Percentiles rank a stretch among this genome's conserved stretches.
These are phyloP conservation scores for Amanita molliuscula DNA, from an alignment of 768 basidiomycete genomes.

Conservation along the genomic window DNA sequence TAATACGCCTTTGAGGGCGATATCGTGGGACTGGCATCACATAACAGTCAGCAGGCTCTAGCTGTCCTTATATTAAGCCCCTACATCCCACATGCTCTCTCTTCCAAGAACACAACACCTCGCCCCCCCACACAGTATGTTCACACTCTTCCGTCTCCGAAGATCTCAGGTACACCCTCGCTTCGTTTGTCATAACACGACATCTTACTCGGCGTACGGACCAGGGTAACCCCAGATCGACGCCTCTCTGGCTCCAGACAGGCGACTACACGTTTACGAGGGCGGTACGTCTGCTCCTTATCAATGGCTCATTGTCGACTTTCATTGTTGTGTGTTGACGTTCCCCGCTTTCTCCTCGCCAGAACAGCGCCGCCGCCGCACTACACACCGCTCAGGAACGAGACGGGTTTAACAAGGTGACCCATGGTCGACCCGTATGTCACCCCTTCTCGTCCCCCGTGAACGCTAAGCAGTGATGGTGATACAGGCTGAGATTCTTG, in stretches of 20 bases:
- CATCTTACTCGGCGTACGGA: not conserved
- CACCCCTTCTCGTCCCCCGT: not conserved
- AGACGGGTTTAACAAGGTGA: not conserved
- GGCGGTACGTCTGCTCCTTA: not conserved
- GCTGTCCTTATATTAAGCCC: no score
- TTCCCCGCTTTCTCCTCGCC: not conserved
- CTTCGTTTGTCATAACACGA: not conserved
- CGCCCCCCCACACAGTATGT: not conserved
- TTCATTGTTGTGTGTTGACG: not conserved
- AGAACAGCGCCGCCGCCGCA: not conserved
- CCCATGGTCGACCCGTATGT: not conserved
- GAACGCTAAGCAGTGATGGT: not conserved
- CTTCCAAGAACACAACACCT: no score
- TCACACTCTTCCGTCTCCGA: not conserved
- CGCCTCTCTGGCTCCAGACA: not conserved
- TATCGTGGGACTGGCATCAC: no score
- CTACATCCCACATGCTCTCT: no score
- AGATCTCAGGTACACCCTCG: not conserved
- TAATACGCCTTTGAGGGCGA: no score
- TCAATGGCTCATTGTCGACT: not conserved
- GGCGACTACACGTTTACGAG: not conserved
- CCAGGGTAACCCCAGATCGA: not conserved
- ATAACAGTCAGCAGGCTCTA: no score
- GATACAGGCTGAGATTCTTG: not conserved
- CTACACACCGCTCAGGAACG: not conserved